These are phyloP conservation scores for Petunia hybrid DNA, from an alignment of 305 asterid genomes.

Conservation along the genomic window DNA sequence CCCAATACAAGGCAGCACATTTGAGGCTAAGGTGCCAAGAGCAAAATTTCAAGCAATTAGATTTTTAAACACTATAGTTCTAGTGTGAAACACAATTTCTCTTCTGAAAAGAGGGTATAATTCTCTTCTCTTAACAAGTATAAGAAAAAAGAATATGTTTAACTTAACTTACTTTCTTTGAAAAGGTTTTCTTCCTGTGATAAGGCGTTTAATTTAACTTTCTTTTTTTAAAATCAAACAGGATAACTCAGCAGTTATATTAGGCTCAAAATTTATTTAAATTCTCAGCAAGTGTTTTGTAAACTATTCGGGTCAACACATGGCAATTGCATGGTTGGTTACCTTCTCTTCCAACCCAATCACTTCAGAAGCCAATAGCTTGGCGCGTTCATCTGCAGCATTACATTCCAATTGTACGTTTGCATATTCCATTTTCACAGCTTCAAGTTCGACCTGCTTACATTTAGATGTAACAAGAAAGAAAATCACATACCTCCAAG, in stretches of 20 bases:
- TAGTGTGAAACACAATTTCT: slow-evolving; percentile 7
- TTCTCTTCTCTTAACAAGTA: not conserved
- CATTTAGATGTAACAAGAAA: slow-evolving; percentile 36
- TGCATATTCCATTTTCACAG: slow-evolving; percentile 73
- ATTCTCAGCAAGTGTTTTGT: not conserved
- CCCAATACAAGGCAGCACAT: no score
- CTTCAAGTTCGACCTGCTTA: slow-evolving; percentile 76
- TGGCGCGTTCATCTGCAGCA: slow-evolving; percentile 99
- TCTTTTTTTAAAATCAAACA: slow-evolving; percentile 7
- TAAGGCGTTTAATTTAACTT: no score
- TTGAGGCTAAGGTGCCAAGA: no score
- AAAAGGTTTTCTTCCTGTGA: no score
- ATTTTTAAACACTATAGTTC: slow-evolving; percentile 6
- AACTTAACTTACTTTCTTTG: not conserved
- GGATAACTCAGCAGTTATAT: not conserved
- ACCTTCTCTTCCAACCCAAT: slow-evolving; percentile 99
- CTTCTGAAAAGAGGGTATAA: not conserved
- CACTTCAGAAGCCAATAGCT: slow-evolving; percentile 94
- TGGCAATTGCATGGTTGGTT: slow-evolving; percentile 29
- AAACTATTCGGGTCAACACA: not conserved
- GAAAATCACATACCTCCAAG: slow-evolving; percentile 17
- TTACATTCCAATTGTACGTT: slow-evolving; percentile 88
- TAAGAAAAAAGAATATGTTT: not conserved
- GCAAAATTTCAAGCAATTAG: not conserved
- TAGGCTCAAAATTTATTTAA: not conserved